Evolutionary conservation across 148 eudicot genomes (phyloP), one percentile per base, ranked within the genome.

Genomic region (Salicornia ramosissima): DNA sequence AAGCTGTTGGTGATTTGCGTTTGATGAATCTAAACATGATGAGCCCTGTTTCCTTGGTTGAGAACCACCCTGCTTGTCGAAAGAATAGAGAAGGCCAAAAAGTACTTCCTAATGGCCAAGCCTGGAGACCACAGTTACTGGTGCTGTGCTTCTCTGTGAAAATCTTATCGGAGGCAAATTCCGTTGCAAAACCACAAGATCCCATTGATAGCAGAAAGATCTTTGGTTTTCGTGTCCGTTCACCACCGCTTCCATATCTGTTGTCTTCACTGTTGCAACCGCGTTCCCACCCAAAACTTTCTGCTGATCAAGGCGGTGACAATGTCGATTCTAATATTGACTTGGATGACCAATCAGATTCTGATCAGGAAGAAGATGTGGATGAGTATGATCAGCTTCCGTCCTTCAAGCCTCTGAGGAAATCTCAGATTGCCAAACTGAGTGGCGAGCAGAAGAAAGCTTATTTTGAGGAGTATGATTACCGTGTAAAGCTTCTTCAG

Each of bases 361-460:
- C 86, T 58, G 97, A 94, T 58, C 80, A 79, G 15, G 96, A 93
- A 68, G 96, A 84, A 26, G 92, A 86, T 56, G 92, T 84, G 61
- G 94, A 90, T 61, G 99, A 94, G 82, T 94, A 91, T 65, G 97
- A 94, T 49, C 90, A 94, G 83, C 96, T 94, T 19, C 99, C 99
- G 39, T 96, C 99, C 56, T 94, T 94, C 70, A 89, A 86, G 78
- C 99, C 99, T 76, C 84, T 94, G 54, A 86, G 76, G 77, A 91
- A 82, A 80, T 54, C 84, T 53, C 99, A 94, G 78, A 26, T 94
- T 49, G 83, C 84, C 16, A 91, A 81, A 78, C 90, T 94, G 56
- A 89, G 83, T 71, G 74, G 64, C 21, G 99, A 91, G 65, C 97
- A 94, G 81, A 87, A 70, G 71, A 91, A 82, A 82, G 96, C 97